Evolutionary conservation across 768 basidiomycete genomes (phyloP), one percentile per base, ranked within the genome.

Genomic region (Serendipita sp.): DNA sequence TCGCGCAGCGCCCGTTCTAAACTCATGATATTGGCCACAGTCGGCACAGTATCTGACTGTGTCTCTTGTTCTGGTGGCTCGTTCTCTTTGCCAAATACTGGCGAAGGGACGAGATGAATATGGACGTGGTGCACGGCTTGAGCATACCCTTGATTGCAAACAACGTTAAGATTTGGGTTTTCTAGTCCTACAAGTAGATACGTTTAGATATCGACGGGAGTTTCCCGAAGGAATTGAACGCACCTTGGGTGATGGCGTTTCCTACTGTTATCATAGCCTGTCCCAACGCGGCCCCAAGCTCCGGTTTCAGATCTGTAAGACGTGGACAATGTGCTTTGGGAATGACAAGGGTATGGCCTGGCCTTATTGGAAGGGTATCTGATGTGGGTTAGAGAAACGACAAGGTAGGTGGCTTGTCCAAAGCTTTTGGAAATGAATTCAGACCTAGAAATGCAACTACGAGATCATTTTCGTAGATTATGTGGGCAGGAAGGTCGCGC

Each of bases 51-150:
- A 18, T 53, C 18, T 10, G 56, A 32, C 28, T 30, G 3, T 37
- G 10, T 10, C 8, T 60, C 35, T 10, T 30, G 16, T 10, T 32
- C 32, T 18, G 48, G 48, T 60, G 56, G 28, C 32, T n/a, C 10
- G 10, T 16, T 10, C 24, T 30, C 28, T 37, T 11, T 10, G 10
- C 28, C 28, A 66, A 81, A 77, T 35, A 66, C 75, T 2, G 87
- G 87, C 1, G 87, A 86, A 0, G 86, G 87, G 64, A 89, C 83
- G 62, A 89, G 79, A 71, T 89, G 87, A 70, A 84, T 87, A 71
- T 88, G 87, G 35, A 88, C 86, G 75, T 89, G 87, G n/a, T 82
- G 83, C 4, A 89, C 85, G 3, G 84, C 85, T 70, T 89, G 87
- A 0, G 87, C 87, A 68, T 89, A 89, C 72, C 88, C 86, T 70